A percentile compares a stretch with the other conserved stretches of the same genome.
These are phyloP conservation scores for Calonectria pseudoreteaudii DNA, from an alignment of 2,329 filamentous ascomycete species.

Conservation along the genomic window DNA sequence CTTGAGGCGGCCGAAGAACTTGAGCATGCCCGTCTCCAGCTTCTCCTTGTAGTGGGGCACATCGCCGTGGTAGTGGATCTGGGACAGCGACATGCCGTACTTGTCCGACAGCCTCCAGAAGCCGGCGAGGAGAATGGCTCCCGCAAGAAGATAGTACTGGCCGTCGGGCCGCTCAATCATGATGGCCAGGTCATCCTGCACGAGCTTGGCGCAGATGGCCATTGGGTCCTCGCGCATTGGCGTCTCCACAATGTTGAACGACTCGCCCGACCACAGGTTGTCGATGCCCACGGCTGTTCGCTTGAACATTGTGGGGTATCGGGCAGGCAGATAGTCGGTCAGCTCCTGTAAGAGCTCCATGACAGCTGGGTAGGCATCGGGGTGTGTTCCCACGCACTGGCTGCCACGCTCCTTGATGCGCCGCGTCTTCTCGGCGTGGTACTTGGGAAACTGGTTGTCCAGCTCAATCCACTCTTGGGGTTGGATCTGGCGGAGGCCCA, in stretches of 20 bases:
- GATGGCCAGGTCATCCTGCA: slow-evolving; percentile 86
- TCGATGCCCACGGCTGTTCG: slow-evolving; percentile 73
- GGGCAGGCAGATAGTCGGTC: slow-evolving; percentile 75
- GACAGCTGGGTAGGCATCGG: slow-evolving; percentile 77
- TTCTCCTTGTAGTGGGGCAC: slow-evolving; percentile 80
- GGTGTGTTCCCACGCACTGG: slow-evolving; percentile 77
- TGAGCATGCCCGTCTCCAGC: slow-evolving; percentile 82
- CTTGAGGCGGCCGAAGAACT: slow-evolving; percentile 80
- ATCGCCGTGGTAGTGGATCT: slow-evolving; percentile 83
- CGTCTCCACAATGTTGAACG: slow-evolving; percentile 73
- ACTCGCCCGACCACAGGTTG: slow-evolving; percentile 79
- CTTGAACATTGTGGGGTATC: slow-evolving; percentile 79
- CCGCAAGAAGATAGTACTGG: slow-evolving; percentile 84
- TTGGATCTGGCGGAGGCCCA: slow-evolving; percentile 78
- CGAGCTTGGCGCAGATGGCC: slow-evolving; percentile 76
- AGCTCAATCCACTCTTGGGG: slow-evolving; percentile 87
- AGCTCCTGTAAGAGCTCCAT: slow-evolving; percentile 83
- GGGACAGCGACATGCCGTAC: slow-evolving; percentile 79
- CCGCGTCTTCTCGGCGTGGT: slow-evolving; percentile 76
- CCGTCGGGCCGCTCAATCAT: slow-evolving; percentile 84
- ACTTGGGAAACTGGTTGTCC: slow-evolving; percentile 81
- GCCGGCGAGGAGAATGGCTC: slow-evolving; percentile 79
- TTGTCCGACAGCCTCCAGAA: slow-evolving; percentile 90
- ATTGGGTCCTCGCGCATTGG: slow-evolving; percentile 83
- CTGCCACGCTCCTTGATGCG: slow-evolving; percentile 75